Conservation (phyloP, 2,329 filamentous ascomycete genomes). For the Rutstroemia sp. region DNA sequence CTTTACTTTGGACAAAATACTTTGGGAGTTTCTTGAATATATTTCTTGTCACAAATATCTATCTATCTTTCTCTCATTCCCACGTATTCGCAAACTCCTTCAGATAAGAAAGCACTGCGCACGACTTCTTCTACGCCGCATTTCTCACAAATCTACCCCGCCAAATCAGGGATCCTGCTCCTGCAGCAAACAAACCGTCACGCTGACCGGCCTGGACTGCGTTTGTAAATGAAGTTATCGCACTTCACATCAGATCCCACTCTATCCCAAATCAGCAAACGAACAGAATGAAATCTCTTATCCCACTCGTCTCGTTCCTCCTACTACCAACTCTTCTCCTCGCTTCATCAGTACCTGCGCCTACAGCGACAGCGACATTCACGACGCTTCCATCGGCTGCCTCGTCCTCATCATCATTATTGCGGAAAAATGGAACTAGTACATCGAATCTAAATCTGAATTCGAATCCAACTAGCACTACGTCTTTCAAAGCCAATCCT, state of each 20-base stretch:
- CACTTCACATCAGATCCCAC: too few relatives aligned
- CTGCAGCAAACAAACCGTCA: not conserved
- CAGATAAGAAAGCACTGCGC: not conserved
- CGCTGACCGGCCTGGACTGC: not conserved
- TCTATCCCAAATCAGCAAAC: not conserved
- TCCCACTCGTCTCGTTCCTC: not conserved
- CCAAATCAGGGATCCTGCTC: not conserved
- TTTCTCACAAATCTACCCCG: not conserved
- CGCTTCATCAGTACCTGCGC: not conserved
- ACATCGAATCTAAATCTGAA: not conserved
- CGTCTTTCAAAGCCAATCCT: not conserved
- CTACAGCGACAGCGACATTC: not conserved
- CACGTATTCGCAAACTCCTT: not conserved
- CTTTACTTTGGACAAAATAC: not conserved
- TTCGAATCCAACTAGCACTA: not conserved
- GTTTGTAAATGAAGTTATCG: not conserved
- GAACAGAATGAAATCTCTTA: not conserved
- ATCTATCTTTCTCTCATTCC: not conserved
- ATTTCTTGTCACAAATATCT: not conserved
- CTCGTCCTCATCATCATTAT: not conserved
- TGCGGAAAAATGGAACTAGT: not conserved
- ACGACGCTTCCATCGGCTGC: not conserved
- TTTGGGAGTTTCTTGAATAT: not conserved
- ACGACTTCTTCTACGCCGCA: not conserved
- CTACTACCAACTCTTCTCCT: not conserved